Evolutionary conservation across 129 eudicot species (phyloP), one percentile per base, ranked within the genome.

Genomic region (Ambrosia trifida): DNA sequence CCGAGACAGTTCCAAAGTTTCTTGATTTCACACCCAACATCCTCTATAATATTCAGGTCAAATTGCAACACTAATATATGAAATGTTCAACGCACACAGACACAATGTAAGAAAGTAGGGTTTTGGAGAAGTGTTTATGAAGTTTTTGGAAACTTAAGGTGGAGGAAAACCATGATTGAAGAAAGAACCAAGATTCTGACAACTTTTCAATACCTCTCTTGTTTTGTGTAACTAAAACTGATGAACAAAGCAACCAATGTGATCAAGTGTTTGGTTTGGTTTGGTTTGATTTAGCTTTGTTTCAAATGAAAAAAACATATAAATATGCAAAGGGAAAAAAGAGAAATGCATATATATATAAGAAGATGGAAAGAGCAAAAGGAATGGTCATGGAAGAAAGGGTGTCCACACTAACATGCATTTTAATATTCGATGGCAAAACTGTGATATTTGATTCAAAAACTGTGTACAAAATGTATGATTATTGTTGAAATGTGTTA

Each of bases 121-220:
- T 50, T 66, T 64, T 24, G 56, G 71, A 66, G 70, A 77, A 76
- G 78, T 72, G 77, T 61, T 69, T 31, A 80, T 20, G 44, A 78
- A 78, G 83, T 59, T 74, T 78, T 82, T 82, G 90, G 77, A 70
- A 80, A 72, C 83, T 79, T 79, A 84, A 86, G 90, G 64, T 72
- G 78, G 86, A 86, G 86, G 90, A 89, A 77, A 76, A 74, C 85
- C 78, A 75, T 77, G 75, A 43, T 73, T 78, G 90, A 86, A 84
- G 92, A 80, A 86, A 83, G 86, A 84, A 83, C 74, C 79, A 75
- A 77, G 75, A 44, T 85, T 85, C 82, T 86, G 87, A 78, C 88
- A 81, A 82, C 89, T 74, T 77, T 76, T 79, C 18, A 79, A 73
- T 67, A 63, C 79, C 33, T 63, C 49, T 60, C 66, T 70, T 62